phyloP scores from a whole-genome alignment of 305 asterid species.

The Fraxinus paxiana region DNA sequence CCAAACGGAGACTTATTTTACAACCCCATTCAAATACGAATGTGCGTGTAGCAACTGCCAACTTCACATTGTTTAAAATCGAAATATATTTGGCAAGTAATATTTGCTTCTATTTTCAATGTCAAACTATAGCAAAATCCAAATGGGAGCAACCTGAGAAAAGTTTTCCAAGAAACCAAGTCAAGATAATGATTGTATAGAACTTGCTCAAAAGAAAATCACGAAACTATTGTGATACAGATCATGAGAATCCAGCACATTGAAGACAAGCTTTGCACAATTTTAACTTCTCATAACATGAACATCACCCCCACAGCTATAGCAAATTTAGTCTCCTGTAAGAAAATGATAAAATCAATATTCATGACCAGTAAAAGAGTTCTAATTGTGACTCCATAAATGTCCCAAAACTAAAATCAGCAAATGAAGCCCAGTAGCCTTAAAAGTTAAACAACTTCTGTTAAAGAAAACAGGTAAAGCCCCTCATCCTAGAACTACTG shows the following conservation, averaged over 20 bases:
- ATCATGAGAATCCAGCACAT: neutral
- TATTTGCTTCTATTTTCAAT: neutral
- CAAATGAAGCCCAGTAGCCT: neutral
- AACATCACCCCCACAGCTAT: neutral
- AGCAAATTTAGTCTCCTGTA: neutral
- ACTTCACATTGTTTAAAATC: no score
- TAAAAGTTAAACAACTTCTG: neutral
- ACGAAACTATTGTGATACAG: neutral
- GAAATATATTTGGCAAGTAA: neutral
- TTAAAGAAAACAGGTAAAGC: neutral
- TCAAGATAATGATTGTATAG: neutral
- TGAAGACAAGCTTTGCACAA: neutral
- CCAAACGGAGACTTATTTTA: no score
- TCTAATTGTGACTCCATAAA: neutral
- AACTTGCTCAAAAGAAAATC: neutral
- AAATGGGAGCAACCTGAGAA: neutral
- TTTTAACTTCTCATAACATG: neutral
- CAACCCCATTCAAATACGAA: no score
- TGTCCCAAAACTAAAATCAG: neutral
- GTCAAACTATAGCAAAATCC: neutral
- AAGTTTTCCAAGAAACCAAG: neutral
- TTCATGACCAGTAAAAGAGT: neutral
- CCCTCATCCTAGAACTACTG: neutral
- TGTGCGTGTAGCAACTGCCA: no score
- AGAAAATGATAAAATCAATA: no score